Evolutionary conservation across 139 green algal species (phyloP).

Genomic region (Chlamydomonas applanata): DNA sequence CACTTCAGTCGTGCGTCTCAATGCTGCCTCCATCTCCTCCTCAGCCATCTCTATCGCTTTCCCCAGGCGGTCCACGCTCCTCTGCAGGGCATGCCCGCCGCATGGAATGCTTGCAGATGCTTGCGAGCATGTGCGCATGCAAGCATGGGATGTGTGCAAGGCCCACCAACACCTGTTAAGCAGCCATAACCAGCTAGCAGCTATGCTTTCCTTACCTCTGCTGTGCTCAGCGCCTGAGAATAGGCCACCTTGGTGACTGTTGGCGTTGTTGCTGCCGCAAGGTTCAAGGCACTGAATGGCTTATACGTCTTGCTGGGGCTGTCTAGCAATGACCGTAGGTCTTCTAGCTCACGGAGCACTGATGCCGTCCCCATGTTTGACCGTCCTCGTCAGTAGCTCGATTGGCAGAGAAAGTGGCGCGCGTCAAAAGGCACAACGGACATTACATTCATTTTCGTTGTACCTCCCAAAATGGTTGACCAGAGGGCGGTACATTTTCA

Average conservation of each 20-base stretch:
- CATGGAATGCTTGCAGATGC: no score
- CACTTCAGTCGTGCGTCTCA: slow-evolving; percentile 46
- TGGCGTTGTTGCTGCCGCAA: neutral
- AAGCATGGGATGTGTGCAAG: neutral
- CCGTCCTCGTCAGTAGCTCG: no score
- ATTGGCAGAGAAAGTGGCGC: no score
- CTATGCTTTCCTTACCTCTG: slow-evolving; percentile 13
- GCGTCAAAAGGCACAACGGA: no score
- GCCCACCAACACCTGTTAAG: neutral
- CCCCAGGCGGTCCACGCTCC: slow-evolving; percentile 57
- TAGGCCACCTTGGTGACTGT: slow-evolving; percentile 1
- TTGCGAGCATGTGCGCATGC: neutral
- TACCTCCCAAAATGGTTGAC: no score
- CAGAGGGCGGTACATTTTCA: no score
- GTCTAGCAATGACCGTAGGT: slow-evolving; percentile 30
- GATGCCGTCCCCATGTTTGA: slow-evolving; percentile 9
- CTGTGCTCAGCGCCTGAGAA: slow-evolving; percentile 9
- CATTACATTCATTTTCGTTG: no score
- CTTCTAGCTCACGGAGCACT: slow-evolving; percentile 40
- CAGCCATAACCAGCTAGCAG: neutral
- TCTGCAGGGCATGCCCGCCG: slow-evolving; percentile 16
- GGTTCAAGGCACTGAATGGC: slow-evolving; percentile 1
- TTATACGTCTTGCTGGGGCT: slow-evolving; percentile 9
- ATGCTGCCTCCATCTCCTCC: slow-evolving; percentile 63
- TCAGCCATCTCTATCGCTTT: slow-evolving; percentile 63